Evolutionary conservation across 805 yeast species (phyloP), one percentile per base, ranked within the genome.

Genomic region (Tetrapisispora iriomotensis): DNA sequence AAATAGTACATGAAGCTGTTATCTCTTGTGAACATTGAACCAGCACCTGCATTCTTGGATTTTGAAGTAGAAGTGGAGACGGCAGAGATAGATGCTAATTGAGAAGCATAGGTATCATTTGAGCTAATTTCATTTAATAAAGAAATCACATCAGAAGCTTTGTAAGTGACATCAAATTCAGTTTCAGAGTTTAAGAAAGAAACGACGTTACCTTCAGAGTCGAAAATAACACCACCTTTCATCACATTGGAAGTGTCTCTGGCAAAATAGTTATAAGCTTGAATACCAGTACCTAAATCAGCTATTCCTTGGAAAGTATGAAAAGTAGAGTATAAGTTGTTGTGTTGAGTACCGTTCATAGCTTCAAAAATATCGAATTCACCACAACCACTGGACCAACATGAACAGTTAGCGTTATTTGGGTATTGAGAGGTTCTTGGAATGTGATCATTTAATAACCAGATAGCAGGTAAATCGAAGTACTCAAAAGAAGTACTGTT

Each of bases 351-450:
- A 40, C 64, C 61, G 60, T 81, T 81, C 75, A 78, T 71, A 29
- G 76, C 77, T 63, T 82, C 90, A 54, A 81, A 81, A 48, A 79
- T 72, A 60, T 81, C 90, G 49, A 75, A 79, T 60, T 81, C 87
- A 56, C 88, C 87, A 61, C 87, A 79, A 9, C 88, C 90, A 22
- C 80, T 70, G 33, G 72, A 66, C 88, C 88, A 81, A 52, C 86
- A 77, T 6, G 86, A 79, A 59, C 87, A 81, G 54, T 74, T 75
- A 27, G 65, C 62, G 47, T 74, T 75, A 5, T 62, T 43, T 32
- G 62, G 76, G 54, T 79, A 81, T 60, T 81, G 87, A 3, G 87
- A 64, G 15, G 87, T 80, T 66, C 88, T 71, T 46, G 86, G 81
- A 42, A 81, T 79, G 48, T 75, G 71, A 23, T 84, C 80, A 48